These are phyloP conservation scores for Eucalyptus sp. DNA, from an alignment of 345 rosid genomes.

Conservation along the genomic window DNA sequence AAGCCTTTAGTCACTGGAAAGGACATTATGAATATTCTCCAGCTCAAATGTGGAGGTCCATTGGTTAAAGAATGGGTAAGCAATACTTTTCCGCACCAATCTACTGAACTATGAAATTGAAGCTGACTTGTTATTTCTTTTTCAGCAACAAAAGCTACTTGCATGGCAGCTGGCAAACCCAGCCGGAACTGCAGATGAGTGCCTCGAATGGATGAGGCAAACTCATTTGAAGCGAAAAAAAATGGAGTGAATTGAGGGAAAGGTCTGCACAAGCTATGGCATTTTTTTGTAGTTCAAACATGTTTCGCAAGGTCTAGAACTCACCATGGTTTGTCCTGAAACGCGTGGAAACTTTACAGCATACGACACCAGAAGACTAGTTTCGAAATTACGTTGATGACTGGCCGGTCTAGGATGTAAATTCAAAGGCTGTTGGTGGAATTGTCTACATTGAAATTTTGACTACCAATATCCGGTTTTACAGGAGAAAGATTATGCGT, in stretches of 20 bases:
- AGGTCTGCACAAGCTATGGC: neutral
- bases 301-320: neutral
- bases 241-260: constrained; percentile 12
- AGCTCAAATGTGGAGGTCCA: constrained; percentile 68
- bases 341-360: neutral
- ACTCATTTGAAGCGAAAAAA: constrained; percentile 47
- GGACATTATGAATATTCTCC: constrained; percentile 68
- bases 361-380: neutral
- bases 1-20: constrained; percentile 80
- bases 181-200: constrained; percentile 56
- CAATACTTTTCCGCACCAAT: neutral
- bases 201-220: constrained; percentile 86
- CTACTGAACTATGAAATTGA: neutral
- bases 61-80: constrained; percentile 83
- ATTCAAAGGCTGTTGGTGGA: neutral
- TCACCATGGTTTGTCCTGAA: neutral
- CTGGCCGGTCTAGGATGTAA: neutral
- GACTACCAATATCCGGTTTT: neutral
- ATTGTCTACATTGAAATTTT: neutral
- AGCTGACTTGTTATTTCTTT: neutral
- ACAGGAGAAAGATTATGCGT: neutral
- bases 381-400: neutral
- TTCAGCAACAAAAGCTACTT: constrained; percentile 69
- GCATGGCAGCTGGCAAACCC: constrained; percentile 88
- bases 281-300: neutral